Evolutionary conservation across 2,329 filamentous ascomycete genomes (phyloP).

Genomic region (Trichoderma simmonsii): DNA sequence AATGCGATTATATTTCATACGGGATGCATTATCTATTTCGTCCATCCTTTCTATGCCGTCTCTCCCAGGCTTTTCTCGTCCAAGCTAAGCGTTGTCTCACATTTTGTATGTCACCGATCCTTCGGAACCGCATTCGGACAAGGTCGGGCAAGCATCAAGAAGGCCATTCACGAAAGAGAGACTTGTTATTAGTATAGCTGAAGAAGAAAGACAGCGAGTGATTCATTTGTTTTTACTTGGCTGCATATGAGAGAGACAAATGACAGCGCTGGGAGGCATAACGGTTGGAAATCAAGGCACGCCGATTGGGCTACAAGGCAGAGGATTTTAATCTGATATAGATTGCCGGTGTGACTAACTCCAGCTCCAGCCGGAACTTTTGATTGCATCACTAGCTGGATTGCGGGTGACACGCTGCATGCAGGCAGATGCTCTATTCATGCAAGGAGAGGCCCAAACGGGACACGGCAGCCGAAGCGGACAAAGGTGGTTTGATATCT

Average conservation of each 20-base stretch:
- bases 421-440: neutral
- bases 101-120: neutral
- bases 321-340: neutral
- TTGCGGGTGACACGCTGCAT: slow-evolving; percentile 5
- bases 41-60: neutral
- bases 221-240: neutral
- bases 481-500: neutral
- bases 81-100: neutral
- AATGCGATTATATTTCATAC: neutral
- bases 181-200: neutral
- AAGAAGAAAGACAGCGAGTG: neutral
- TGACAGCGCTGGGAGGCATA: neutral
- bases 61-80: neutral
- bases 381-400: neutral
- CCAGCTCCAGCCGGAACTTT: neutral
- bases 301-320: neutral
- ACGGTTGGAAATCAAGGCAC: neutral
- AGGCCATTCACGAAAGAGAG: neutral
- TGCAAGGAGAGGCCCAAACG: neutral
- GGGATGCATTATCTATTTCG: neutral
- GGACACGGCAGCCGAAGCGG: neutral
- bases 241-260: neutral
- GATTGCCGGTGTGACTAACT: slow-evolving; percentile 6
- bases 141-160: neutral
- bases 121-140: neutral